A percentile compares a stretch with the other conserved stretches of the same genome.
Conservation (phyloP, 768 basidiomycete genomes). For the Suillus fuscotomentosus region DNA sequence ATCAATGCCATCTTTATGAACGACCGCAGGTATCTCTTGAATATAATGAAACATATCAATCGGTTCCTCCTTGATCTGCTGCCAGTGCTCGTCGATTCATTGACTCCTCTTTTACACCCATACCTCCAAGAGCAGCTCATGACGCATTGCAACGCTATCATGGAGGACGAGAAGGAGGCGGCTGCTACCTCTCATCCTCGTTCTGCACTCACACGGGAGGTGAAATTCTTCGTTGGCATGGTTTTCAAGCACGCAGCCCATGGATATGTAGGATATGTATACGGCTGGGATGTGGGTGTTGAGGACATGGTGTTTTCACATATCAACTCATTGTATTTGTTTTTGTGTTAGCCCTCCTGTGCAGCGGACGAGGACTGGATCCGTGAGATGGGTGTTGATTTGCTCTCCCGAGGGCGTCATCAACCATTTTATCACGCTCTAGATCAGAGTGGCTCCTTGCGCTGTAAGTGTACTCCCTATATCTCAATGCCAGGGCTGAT, state of each 20-base stretch:
- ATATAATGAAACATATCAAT: slow-evolving; percentile 32
- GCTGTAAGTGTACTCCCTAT: slow-evolving; percentile 32
- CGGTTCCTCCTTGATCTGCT: slow-evolving; percentile 42
- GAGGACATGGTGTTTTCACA: neutral
- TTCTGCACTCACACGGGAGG: slow-evolving; percentile 18
- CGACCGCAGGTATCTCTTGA: slow-evolving; percentile 30
- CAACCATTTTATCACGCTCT: slow-evolving; percentile 52
- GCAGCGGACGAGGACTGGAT: slow-evolving; percentile 44
- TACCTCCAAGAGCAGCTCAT: slow-evolving; percentile 27
- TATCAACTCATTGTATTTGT: neutral
- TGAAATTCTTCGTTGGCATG: slow-evolving; percentile 51
- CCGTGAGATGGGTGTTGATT: slow-evolving; percentile 39
- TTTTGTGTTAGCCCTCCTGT: slow-evolving; percentile 30
- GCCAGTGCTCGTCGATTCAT: slow-evolving; percentile 37
- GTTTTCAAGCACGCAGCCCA: slow-evolving; percentile 40
- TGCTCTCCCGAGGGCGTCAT: slow-evolving; percentile 36
- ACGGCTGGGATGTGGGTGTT: slow-evolving; percentile 46
- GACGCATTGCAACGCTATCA: slow-evolving; percentile 26
- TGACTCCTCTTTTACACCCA: slow-evolving; percentile 33
- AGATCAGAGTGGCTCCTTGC: slow-evolving; percentile 31
- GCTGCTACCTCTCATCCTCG: slow-evolving; percentile 26
- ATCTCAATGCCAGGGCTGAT: neutral
- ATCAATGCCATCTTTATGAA: slow-evolving; percentile 37
- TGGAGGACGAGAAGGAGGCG: slow-evolving; percentile 30
- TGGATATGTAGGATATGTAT: slow-evolving; percentile 43